A percentile compares a stretch with the other conserved stretches of the same genome.
These are phyloP conservation scores for Caryopteris hybrid DNA, from an alignment of 305 asterid species.

Conservation along the genomic window DNA sequence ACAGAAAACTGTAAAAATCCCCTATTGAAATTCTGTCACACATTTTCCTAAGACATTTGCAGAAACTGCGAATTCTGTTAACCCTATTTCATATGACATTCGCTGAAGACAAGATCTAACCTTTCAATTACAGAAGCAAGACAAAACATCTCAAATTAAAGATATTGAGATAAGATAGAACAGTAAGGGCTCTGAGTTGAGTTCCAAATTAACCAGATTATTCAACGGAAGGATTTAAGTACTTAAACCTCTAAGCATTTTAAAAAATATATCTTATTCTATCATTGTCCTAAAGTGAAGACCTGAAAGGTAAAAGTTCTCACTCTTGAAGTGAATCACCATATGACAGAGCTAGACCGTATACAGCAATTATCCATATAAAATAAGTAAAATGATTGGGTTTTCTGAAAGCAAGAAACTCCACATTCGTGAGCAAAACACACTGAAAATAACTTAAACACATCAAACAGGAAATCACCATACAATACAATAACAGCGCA, in stretches of 20 bases:
- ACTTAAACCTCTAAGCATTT: background rate
- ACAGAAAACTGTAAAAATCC: background rate
- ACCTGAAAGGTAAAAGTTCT: background rate
- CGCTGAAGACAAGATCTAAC: background rate
- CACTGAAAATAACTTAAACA: background rate
- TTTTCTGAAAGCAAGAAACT: background rate
- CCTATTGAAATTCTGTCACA: background rate
- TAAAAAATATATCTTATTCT: background rate
- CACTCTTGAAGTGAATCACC: background rate
- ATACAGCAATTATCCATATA: background rate
- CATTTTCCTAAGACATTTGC: background rate
- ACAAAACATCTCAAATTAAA: background rate
- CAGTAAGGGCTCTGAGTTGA: background rate
- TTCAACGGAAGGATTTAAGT: background rate
- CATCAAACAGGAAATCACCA: background rate
- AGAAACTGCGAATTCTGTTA: too few species aligned
- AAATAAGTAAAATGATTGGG: background rate
- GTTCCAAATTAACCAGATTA: background rate
- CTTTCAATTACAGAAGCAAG: background rate
- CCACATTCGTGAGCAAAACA: slow-evolving; percentile 1
- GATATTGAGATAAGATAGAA: background rate
- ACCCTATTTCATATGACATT: background rate
- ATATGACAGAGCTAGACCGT: background rate
- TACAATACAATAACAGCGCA: background rate
- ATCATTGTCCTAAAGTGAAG: background rate